Percentiles rank a stretch among this genome's conserved stretches.
Conservation (phyloP, 2,329 filamentous ascomycete genomes). For the Fusarium azukiicola region DNA sequence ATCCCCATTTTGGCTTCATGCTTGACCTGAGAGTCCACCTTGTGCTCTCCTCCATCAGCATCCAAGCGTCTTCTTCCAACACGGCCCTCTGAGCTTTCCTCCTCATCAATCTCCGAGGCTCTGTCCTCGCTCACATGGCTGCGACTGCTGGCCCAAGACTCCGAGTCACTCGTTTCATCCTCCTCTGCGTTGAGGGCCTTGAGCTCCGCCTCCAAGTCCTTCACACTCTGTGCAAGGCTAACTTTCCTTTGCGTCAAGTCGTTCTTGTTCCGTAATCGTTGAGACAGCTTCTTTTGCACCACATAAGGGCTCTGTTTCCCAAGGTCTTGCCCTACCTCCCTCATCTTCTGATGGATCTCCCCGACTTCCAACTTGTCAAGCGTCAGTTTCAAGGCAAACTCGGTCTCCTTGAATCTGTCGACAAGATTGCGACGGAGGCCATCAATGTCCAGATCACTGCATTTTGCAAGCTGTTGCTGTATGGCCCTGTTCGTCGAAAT, state of each 20-base stretch:
- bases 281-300: not conserved
- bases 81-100: not conserved
- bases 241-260: not conserved
- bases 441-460: not conserved
- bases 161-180: not conserved
- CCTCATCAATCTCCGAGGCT: not conserved
- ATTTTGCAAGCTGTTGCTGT: not conserved
- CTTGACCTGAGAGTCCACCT: not conserved
- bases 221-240: not conserved
- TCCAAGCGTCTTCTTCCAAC: too few species aligned
- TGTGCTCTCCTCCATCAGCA: not conserved
- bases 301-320: not conserved
- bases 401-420: not conserved
- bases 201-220: not conserved
- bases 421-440: not conserved
- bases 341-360: conserved; percentile 1
- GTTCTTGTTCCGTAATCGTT: not conserved
- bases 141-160: conserved; percentile 4
- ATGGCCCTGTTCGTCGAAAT: conserved; percentile 6
- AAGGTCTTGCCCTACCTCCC: not conserved
- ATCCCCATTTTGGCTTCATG: too few species aligned
- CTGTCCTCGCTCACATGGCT: not conserved
- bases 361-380: not conserved
- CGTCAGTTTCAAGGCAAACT: not conserved
- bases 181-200: not conserved